These are phyloP conservation scores for Dactylellina sp. DNA, from an alignment of 2,329 filamentous ascomycete genomes.

Conservation along the genomic window DNA sequence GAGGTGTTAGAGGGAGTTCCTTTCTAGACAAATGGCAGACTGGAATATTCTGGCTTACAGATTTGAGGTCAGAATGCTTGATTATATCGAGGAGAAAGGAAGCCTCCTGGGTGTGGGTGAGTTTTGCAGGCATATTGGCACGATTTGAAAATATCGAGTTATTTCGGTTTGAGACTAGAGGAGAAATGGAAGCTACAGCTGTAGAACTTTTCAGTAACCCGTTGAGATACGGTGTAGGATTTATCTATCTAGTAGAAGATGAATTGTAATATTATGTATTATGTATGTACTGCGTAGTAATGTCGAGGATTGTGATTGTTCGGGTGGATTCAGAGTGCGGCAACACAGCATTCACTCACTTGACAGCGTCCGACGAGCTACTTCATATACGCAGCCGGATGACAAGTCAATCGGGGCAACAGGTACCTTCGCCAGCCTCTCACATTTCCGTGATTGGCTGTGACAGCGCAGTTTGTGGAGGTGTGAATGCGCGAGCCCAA, in stretches of 20 bases:
- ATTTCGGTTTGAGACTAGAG: neutral
- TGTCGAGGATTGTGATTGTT: constrained; percentile 38
- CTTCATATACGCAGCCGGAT: constrained; percentile 39
- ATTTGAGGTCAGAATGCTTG: constrained; percentile 54
- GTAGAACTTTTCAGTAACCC: neutral
- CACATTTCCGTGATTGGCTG: constrained; percentile 20
- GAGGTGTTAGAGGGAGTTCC: neutral
- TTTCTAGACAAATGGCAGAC: neutral
- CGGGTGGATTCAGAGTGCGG: neutral
- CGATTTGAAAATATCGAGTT: constrained; percentile 2
- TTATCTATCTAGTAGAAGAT: neutral
- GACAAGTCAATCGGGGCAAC: neutral
- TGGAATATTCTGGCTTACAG: constrained; percentile 28
- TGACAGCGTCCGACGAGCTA: constrained; percentile 15
- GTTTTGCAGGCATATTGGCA: constrained; percentile 52
- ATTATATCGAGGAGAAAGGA: constrained; percentile 54
- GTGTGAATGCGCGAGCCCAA: constrained; percentile 31
- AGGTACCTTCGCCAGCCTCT: constrained; percentile 33
- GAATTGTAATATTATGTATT: too few relatives aligned
- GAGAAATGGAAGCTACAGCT: too few relatives aligned
- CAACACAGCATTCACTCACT: constrained; percentile 45
- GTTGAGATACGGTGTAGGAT: too few relatives aligned
- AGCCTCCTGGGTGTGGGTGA: constrained; percentile 49
- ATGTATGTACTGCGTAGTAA: neutral
- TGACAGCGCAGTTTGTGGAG: constrained; percentile 5